These are phyloP conservation scores for Priceomyces melissophilus DNA, from an alignment of 805 yeast genomes.

Conservation along the genomic window DNA sequence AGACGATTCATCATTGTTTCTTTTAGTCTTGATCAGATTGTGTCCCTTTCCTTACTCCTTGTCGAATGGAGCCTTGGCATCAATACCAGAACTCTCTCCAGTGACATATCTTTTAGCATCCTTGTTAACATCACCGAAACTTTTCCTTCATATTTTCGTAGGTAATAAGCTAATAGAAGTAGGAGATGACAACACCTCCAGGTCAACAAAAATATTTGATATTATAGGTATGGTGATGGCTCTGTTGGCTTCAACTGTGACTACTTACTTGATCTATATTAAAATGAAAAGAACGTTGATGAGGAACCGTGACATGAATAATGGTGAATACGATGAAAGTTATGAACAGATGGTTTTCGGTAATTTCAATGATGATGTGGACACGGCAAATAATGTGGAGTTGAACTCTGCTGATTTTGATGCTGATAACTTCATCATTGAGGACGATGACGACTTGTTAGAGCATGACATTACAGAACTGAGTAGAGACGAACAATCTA, in stretches of 20 bases:
- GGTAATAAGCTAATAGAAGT: conserved; percentile 72
- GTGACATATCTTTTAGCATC: conserved; percentile 68
- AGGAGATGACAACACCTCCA: conserved; percentile 53
- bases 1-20: conserved; percentile 60
- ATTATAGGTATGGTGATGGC: conserved; percentile 59
- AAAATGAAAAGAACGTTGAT: conserved; percentile 43
- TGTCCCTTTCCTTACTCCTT: conserved; percentile 94
- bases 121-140: conserved; percentile 74
- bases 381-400: conserved; percentile 29
- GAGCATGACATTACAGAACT: conserved; percentile 1
- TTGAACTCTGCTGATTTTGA: conserved; percentile 36
- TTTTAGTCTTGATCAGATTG: conserved; percentile 69
- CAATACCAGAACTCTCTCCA: conserved; percentile 71
- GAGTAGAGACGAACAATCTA: too few relatives aligned
- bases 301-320: conserved; percentile 18
- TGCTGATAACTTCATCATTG: conserved; percentile 40
- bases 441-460: conserved; percentile 27
- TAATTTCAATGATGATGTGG: conserved; percentile 37
- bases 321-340: conserved; percentile 9
- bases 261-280: conserved; percentile 66
- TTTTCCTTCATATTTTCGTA: conserved; percentile 69
- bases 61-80: conserved; percentile 88
- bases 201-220: conserved; percentile 56
- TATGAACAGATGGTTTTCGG: conserved; percentile 38
- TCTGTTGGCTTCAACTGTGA: conserved; percentile 46